Evolutionary conservation across 495 filamentous ascomycete species (phyloP), one percentile per base, ranked within the genome.

Genomic region (Talaromyces adpressus): DNA sequence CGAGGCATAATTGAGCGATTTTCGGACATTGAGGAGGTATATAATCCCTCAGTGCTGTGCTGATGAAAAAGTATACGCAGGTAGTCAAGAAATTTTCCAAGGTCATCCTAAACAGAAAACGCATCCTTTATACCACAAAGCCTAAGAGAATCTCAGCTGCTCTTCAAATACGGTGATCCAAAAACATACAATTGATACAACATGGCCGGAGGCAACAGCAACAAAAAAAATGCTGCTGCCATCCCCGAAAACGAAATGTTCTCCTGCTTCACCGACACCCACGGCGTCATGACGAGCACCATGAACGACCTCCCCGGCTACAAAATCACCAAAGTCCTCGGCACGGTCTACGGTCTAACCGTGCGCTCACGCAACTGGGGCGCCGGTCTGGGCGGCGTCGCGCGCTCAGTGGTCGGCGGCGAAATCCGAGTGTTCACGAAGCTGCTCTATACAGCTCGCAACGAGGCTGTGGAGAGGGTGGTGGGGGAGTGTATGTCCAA

Each of bases 361-460:
- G 84, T 86, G 6, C 84, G 84, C 12, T 79, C 78, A 5, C 79
- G 84, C 16, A 86, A 86, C 64, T 79, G 72, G 76, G 78, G 67
- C 65, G 71, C 73, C 8, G 73, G 72, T 34, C 68, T 85, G 11
- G 72, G 71, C 51, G 78, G 79, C 66, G 79, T 79, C 18, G 53
- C 85, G 23, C 81, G 81, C 66, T 81, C 77, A 59, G 67, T 80
- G 1, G 79, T 79, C 8, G 84, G 84, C 32, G 84, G 83, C 5
- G 84, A 87, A 74, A 76, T 87, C 20, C 71, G 75, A 25, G 82
- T 79, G 69, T 83, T 84, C 61, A 85, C 84, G 1, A 82, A 78
- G 39, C 65, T 86, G 73, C 67, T 86, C 32, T 87, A 85, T 69
- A 78, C 72, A 12, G 76, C 79, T 8, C 75, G 83, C 27, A 84